Evolutionary conservation across 2,329 filamentous ascomycete species (phyloP).

Genomic region (Atkinsonella hypoxylon): DNA sequence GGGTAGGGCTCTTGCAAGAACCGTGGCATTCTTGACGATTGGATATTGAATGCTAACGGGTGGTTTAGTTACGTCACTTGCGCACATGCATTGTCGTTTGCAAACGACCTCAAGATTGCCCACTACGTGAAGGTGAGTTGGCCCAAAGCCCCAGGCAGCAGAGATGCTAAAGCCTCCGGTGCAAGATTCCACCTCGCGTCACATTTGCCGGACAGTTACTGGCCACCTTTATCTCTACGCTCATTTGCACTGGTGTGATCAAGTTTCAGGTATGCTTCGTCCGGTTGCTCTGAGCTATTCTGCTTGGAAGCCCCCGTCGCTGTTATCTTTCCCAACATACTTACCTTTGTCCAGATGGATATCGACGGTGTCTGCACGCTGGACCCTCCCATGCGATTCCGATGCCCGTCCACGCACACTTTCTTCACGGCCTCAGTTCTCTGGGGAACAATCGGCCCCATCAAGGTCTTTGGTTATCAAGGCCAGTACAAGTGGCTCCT

Average conservation of each 20-base stretch:
- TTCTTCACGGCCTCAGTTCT: conserved; percentile 29
- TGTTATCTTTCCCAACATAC: too few species aligned
- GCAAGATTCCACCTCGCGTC: conserved; percentile 21
- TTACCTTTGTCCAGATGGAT: conserved; percentile 11
- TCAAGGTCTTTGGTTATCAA: conserved; percentile 22
- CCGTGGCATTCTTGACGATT: not conserved
- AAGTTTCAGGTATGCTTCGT: conserved; percentile 22
- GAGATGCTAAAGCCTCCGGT: too few species aligned
- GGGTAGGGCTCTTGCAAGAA: conserved; percentile 10
- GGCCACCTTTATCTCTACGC: conserved; percentile 21
- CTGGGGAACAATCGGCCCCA: conserved; percentile 28
- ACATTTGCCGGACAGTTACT: conserved; percentile 25
- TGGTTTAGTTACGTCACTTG: conserved; percentile 18
- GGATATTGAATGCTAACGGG: not conserved
- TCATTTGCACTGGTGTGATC: conserved; percentile 22
- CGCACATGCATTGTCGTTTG: conserved; percentile 24
- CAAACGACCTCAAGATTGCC: conserved; percentile 23
- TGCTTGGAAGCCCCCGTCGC: too few species aligned
- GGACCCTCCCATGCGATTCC: conserved; percentile 23
- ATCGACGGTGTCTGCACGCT: conserved; percentile 25
- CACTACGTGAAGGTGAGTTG: conserved; percentile 30
- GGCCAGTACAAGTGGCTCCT: conserved; percentile 27
- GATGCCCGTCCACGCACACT: conserved; percentile 25
- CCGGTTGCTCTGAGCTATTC: too few species aligned
- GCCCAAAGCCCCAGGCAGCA: not conserved